Conservation (phyloP, 768 basidiomycete genomes). For the Amanita rubescens region DNA sequence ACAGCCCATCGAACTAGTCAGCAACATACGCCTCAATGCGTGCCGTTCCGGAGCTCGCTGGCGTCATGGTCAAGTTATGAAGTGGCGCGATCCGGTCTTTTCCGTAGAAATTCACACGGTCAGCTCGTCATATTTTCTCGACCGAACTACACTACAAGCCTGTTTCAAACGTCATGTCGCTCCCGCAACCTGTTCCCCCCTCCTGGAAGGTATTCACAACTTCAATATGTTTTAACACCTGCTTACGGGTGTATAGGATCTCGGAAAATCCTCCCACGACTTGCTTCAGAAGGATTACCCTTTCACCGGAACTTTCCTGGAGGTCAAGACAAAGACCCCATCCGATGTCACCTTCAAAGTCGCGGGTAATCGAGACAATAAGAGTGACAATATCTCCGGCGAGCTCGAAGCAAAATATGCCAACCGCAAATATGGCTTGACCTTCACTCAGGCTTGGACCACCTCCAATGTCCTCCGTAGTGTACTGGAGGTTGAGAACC, state of each 20-base stretch:
- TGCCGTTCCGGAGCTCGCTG: too few relatives aligned
- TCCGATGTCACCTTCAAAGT: conserved; percentile 94
- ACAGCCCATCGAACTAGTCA: too few relatives aligned
- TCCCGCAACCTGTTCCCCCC: conserved; percentile 93
- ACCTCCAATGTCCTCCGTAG: conserved; percentile 89
- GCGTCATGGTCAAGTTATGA: too few relatives aligned
- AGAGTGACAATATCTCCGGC: conserved; percentile 65
- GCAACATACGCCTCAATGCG: too few relatives aligned
- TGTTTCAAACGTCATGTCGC: conserved; percentile 52
- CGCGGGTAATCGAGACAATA: conserved; percentile 71
- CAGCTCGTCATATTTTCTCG: conserved; percentile 11
- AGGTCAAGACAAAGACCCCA: conserved; percentile 85
- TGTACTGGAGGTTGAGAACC: conserved; percentile 92
- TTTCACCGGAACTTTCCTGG: conserved; percentile 62
- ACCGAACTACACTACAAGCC: background rate
- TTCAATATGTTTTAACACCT: background rate
- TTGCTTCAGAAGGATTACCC: conserved; percentile 89
- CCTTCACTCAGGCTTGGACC: conserved; percentile 94
- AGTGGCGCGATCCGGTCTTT: conserved; percentile 10
- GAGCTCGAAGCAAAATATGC: conserved; percentile 95
- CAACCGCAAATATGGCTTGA: conserved; percentile 88
- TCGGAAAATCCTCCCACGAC: conserved; percentile 97
- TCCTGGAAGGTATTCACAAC: conserved; percentile 76
- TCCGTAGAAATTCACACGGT: conserved; percentile 14
- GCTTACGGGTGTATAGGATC: conserved; percentile 48